Percentiles rank a stretch among this genome's conserved stretches.
phyloP scores from a whole-genome alignment of 176 grass and related monocot genomes.

The Musa schizocarpa region DNA sequence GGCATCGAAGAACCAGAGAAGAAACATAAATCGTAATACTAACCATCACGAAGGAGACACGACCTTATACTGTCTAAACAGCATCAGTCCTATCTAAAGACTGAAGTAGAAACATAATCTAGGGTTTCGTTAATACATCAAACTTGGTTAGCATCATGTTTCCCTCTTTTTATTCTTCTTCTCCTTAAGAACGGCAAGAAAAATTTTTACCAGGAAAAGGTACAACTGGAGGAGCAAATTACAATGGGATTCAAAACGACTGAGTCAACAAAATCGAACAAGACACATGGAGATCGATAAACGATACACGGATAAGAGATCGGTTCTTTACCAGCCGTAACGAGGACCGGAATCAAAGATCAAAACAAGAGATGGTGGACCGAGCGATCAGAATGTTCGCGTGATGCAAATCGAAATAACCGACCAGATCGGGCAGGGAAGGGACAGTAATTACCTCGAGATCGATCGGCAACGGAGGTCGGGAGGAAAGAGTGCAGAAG shows the following conservation, averaged over 20 bases:
- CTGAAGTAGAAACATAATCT: not conserved
- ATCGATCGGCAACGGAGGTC: not conserved
- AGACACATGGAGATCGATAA: not conserved
- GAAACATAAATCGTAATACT: not conserved
- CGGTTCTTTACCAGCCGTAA: not conserved
- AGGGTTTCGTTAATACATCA: not conserved
- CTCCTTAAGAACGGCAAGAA: not conserved
- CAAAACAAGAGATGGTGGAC: not conserved
- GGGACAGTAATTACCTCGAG: not conserved
- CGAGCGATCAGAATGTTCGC: not conserved
- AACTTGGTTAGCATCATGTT: not conserved
- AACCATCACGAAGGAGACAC: not conserved
- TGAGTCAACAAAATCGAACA: not conserved
- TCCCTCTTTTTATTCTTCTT: not conserved
- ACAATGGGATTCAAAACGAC: not conserved
- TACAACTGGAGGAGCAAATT: not conserved
- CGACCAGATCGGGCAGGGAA: not conserved
- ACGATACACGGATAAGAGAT: not conserved
- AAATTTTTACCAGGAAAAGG: not conserved
- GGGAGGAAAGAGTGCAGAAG: not conserved
- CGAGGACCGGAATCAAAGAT: not conserved
- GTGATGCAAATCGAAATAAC: not conserved
- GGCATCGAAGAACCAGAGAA: too few species aligned
- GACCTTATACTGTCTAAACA: not conserved
- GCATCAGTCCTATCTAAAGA: not conserved